These are phyloP conservation scores for Aegilops longissima DNA, from an alignment of 176 grass and related monocot genomes.

Conservation along the genomic window DNA sequence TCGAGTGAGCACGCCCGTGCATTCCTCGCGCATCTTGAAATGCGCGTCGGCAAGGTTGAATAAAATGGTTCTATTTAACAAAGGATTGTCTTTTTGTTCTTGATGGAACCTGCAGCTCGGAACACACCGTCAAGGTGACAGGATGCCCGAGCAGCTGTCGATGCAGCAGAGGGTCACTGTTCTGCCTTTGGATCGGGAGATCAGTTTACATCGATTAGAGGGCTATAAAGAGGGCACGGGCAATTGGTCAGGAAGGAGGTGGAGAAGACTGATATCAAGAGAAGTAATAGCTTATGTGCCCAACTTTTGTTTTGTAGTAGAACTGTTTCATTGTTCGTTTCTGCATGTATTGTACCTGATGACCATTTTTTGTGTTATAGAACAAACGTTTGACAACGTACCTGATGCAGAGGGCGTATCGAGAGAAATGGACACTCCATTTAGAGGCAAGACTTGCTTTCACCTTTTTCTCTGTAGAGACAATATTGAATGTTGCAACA, in stretches of 20 bases:
- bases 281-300: slow-evolving; percentile 11
- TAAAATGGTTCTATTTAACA: not conserved
- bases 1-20: not conserved
- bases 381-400: too few relatives aligned
- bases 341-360: too few relatives aligned
- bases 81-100: not conserved
- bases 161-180: not conserved
- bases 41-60: not conserved
- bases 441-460: too few relatives aligned
- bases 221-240: slow-evolving; percentile 15
- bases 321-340: too few relatives aligned
- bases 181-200: slow-evolving; percentile 33
- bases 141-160: too few relatives aligned
- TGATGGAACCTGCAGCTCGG: slow-evolving; percentile 12
- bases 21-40: not conserved
- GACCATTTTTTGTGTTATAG: too few relatives aligned
- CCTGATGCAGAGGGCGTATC: too few relatives aligned
- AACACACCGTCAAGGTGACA: not conserved
- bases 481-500: too few relatives aligned
- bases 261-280: not conserved
- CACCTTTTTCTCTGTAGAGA: too few relatives aligned
- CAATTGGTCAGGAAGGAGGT: slow-evolving; percentile 16
- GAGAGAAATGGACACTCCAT: too few relatives aligned
- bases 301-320: too few relatives aligned
- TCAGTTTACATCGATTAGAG: not conserved